Evolutionary conservation across 2,329 filamentous ascomycete genomes (phyloP).

Genomic region (Fusarium sp.): DNA sequence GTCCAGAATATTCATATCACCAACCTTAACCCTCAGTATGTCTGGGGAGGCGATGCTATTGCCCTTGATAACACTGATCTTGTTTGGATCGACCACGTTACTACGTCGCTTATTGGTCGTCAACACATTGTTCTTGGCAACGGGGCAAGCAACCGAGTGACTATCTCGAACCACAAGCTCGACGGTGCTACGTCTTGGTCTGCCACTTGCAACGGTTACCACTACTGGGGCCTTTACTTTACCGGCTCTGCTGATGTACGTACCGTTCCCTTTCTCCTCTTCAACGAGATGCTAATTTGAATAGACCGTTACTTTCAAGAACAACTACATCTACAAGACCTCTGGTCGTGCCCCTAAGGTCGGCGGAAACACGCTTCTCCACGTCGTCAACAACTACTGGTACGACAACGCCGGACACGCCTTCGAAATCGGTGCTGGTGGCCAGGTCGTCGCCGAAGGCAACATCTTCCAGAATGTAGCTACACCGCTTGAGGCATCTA

Average conservation of each 20-base stretch:
- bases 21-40: constrained; percentile 30
- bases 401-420: constrained; percentile 42
- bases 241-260: not conserved
- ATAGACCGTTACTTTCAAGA: constrained; percentile 56
- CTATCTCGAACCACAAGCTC: constrained; percentile 60
- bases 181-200: constrained; percentile 56
- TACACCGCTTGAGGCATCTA: constrained; percentile 33
- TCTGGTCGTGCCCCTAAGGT: constrained; percentile 39
- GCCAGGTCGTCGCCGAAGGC: constrained; percentile 44
- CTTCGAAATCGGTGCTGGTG: constrained; percentile 40
- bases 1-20: constrained; percentile 43
- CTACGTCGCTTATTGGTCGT: constrained; percentile 24
- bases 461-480: constrained; percentile 41
- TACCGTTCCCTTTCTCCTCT: not conserved
- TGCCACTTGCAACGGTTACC: constrained; percentile 56
- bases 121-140: constrained; percentile 30
- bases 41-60: constrained; percentile 36
- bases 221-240: constrained; percentile 55
- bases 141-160: constrained; percentile 49
- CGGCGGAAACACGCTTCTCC: constrained; percentile 45
- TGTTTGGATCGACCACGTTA: not conserved
- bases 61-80: not conserved
- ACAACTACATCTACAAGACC: not conserved
- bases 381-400: constrained; percentile 48
- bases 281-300: not conserved